These are phyloP conservation scores for Ganoderma lingzhi DNA, from an alignment of 1,284 basidiomycete genomes.

Conservation along the genomic window DNA sequence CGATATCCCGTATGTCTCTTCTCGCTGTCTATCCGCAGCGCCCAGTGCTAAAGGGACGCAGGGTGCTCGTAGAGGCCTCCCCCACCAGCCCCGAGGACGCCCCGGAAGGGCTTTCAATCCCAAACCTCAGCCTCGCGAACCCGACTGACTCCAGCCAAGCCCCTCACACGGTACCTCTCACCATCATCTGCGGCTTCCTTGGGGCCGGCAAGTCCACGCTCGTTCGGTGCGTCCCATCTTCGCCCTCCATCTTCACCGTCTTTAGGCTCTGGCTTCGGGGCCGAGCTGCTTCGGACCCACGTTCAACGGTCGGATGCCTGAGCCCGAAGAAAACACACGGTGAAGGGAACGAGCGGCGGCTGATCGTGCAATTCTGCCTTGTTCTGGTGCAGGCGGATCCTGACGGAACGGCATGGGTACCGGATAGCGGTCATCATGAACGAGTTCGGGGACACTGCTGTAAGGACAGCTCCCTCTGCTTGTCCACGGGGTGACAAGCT, in stretches of 20 bases:
- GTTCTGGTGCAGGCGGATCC: constrained; percentile 71
- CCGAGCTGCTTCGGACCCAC: neutral
- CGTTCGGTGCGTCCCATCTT: constrained; percentile 60
- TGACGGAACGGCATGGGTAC: constrained; percentile 92
- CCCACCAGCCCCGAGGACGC: constrained; percentile 21
- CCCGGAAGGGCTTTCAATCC: constrained; percentile 14
- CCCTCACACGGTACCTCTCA: constrained; percentile 73
- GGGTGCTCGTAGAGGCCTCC: constrained; percentile 54
- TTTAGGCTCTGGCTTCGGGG: neutral
- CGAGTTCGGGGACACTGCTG: constrained; percentile 88
- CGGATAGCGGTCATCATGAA: constrained; percentile 98
- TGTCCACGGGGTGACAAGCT: neutral
- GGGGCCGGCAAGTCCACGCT: constrained; percentile 93
- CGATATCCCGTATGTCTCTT: constrained; percentile 39
- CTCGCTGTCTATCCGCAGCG: constrained; percentile 15
- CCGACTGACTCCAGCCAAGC: constrained; percentile 10
- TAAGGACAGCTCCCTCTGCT: constrained; percentile 43
- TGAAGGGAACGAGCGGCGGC: neutral
- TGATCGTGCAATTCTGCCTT: neutral
- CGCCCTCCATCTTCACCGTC: neutral
- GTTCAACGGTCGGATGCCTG: neutral
- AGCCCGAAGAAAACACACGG: too few species aligned
- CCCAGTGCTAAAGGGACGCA: constrained; percentile 30
- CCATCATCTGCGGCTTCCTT: constrained; percentile 91
- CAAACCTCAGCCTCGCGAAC: constrained; percentile 8